Evolutionary conservation across 345 rosid species (phyloP).

Genomic region (Clarkia xantiana): DNA sequence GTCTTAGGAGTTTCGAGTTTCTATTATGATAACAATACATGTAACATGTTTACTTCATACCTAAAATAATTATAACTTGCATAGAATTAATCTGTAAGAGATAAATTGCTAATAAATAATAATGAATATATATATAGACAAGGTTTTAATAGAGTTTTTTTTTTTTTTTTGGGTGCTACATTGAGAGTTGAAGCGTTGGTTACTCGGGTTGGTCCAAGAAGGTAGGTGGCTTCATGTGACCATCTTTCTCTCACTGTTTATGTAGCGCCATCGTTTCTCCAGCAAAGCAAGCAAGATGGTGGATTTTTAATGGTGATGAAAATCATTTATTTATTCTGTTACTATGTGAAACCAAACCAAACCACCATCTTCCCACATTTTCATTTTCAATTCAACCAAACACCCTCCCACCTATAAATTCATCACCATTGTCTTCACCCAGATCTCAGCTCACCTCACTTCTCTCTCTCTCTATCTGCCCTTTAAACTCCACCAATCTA

Average conservation of each 20-base stretch:
- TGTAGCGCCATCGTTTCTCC: neutral
- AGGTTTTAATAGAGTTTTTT: too few relatives aligned
- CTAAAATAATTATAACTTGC: too few relatives aligned
- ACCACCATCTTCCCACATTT: neutral
- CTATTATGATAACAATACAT: too few relatives aligned
- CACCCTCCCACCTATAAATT: conserved; percentile 4
- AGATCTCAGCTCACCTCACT: neutral
- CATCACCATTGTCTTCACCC: neutral
- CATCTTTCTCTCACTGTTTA: neutral
- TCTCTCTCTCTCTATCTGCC: neutral
- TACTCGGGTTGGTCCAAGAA: conserved; percentile 10
- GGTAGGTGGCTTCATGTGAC: conserved; percentile 11
- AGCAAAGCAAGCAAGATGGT: neutral
- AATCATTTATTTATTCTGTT: neutral
- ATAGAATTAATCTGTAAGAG: too few relatives aligned
- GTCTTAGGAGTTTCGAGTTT: too few relatives aligned
- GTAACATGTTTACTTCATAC: too few relatives aligned
- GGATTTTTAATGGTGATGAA: neutral
- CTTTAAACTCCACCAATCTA: neutral
- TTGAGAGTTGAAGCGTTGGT: too few relatives aligned
- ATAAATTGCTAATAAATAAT: too few relatives aligned
- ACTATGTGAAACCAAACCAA: neutral
- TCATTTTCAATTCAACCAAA: neutral
- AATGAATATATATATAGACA: too few relatives aligned
- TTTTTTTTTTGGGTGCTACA: too few relatives aligned